A percentile compares a stretch with the other conserved stretches of the same genome.
These are phyloP conservation scores for Aspergillus pseudoglaucus DNA, from an alignment of 2,329 filamentous ascomycete species.

Conservation along the genomic window DNA sequence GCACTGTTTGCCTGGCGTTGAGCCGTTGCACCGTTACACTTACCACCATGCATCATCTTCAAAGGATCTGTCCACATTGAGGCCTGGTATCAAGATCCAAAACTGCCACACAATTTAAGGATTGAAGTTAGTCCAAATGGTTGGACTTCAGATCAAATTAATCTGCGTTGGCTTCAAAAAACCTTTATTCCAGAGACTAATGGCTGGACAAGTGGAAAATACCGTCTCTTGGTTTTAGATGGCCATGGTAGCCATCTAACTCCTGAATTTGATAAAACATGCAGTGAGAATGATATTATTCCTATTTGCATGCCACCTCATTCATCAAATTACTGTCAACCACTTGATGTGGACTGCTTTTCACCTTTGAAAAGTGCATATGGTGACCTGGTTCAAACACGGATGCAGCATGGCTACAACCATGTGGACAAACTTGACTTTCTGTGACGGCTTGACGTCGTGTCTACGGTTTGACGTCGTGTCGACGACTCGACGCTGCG, in stretches of 20 bases:
- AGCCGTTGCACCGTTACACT: too few relatives aligned
- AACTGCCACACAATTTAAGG: background rate
- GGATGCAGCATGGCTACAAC: conserved; percentile 21
- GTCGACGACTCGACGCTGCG: too few relatives aligned
- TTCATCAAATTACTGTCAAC: conserved; percentile 34
- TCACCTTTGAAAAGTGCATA: conserved; percentile 23
- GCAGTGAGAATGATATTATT: conserved; percentile 32
- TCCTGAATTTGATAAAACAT: conserved; percentile 30
- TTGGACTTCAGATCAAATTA: conserved; percentile 30
- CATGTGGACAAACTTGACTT: conserved; percentile 15
- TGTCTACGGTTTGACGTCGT: too few relatives aligned
- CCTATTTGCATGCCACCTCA: conserved; percentile 30
- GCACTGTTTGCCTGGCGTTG: too few relatives aligned
- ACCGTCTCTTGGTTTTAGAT: background rate
- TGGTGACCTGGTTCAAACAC: conserved; percentile 16
- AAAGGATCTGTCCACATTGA: conserved; percentile 6
- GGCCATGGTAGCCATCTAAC: conserved; percentile 9
- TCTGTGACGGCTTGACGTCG: too few relatives aligned
- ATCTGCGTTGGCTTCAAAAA: conserved; percentile 29
- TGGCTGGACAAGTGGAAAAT: background rate
- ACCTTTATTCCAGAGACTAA: conserved; percentile 27
- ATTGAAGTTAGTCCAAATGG: conserved; percentile 19
- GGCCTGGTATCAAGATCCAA: conserved; percentile 5
- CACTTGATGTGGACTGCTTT: conserved; percentile 33
- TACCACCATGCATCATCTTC: conserved; percentile 5